Evolutionary conservation across 139 green algal genomes (phyloP).

Genomic region (Asterochloris sp.): DNA sequence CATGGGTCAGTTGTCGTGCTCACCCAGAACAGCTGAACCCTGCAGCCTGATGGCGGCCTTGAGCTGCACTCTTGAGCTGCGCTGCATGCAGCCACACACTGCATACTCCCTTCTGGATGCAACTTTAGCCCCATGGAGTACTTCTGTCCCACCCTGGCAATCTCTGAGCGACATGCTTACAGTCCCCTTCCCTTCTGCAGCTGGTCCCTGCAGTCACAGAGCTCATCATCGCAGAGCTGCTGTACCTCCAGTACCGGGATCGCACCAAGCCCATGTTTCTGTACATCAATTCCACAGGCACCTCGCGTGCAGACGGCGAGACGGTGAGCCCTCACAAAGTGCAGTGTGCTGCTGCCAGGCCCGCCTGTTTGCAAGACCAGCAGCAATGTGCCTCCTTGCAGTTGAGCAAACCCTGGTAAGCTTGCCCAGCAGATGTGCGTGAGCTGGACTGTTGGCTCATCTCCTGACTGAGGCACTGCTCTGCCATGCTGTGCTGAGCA

Average conservation of each 20-base stretch:
- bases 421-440: too few relatives aligned
- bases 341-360: neutral
- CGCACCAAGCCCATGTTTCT: constrained; percentile 86
- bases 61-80: too few relatives aligned
- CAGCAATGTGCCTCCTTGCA: neutral
- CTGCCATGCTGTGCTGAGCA: neutral
- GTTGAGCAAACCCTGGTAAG: too few relatives aligned
- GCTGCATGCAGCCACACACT: neutral
- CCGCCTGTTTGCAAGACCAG: neutral
- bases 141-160: too few relatives aligned
- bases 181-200: constrained; percentile 45
- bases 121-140: too few relatives aligned
- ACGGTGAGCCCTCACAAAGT: constrained; percentile 30
- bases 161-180: neutral
- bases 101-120: too few relatives aligned
- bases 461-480: neutral
- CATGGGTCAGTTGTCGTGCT: too few relatives aligned
- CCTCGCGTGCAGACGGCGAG: constrained; percentile 76
- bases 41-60: too few relatives aligned
- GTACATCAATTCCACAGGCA: constrained; percentile 96
- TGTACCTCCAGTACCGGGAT: constrained; percentile 95
- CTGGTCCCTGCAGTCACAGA: constrained; percentile 97
- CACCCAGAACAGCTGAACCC: too few relatives aligned
- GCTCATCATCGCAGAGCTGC: constrained; percentile 96
- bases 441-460: too few relatives aligned